Evolutionary conservation across 306 rosid species (phyloP).

Genomic region (Castanospermum australe): DNA sequence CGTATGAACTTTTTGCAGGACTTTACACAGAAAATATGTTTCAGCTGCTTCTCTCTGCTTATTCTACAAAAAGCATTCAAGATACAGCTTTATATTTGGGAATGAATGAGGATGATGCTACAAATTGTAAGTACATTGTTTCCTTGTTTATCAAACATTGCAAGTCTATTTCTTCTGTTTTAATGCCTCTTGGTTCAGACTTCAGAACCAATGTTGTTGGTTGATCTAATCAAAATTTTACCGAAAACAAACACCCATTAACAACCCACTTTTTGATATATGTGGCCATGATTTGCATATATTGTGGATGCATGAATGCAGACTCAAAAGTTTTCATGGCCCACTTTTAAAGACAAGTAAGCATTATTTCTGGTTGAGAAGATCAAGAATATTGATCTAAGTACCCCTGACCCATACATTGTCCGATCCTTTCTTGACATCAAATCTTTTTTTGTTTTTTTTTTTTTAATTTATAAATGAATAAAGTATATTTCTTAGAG

Average conservation of each 20-base stretch:
- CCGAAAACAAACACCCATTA: background rate
- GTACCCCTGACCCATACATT: background rate
- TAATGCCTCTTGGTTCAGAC: background rate
- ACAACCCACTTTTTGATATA: background rate
- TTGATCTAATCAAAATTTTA: background rate
- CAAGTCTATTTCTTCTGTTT: background rate
- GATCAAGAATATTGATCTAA: background rate
- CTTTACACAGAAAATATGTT: slow-evolving; percentile 83
- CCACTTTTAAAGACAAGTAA: background rate
- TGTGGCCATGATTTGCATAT: background rate
- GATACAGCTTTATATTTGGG: slow-evolving; percentile 81
- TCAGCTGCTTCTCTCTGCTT: slow-evolving; percentile 84
- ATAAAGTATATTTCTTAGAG: background rate
- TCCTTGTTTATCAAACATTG: background rate
- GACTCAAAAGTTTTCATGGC: background rate
- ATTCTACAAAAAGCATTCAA: slow-evolving; percentile 79
- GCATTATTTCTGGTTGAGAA: background rate
- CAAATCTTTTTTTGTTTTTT: background rate
- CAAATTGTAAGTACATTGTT: slow-evolving; percentile 57
- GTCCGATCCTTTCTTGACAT: background rate
- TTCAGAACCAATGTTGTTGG: background rate
- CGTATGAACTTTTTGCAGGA: slow-evolving; percentile 48
- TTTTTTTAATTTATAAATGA: background rate
- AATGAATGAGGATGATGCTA: slow-evolving; percentile 71
- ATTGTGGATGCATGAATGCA: background rate